These are phyloP conservation scores for Jamesozyma lodderae DNA, from an alignment of 805 yeast species.

Conservation along the genomic window DNA sequence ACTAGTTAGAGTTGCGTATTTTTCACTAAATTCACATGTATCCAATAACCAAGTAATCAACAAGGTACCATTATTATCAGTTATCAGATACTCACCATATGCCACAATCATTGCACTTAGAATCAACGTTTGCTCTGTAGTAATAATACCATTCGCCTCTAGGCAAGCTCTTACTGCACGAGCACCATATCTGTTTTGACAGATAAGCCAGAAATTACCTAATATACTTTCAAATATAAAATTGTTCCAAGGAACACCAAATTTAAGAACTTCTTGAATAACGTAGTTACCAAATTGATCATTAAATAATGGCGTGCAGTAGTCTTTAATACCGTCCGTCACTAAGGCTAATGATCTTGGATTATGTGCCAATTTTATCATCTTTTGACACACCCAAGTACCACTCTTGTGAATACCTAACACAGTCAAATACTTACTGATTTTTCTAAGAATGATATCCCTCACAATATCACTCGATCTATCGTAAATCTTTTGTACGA, in stretches of 20 bases:
- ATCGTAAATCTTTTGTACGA: constrained; percentile 87
- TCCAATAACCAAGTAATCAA: constrained; percentile 92
- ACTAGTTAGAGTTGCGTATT: constrained; percentile 57
- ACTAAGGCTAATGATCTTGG: constrained; percentile 56
- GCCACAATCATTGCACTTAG: constrained; percentile 70
- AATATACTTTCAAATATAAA: constrained; percentile 79
- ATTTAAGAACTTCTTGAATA: constrained; percentile 88
- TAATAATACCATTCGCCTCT: constrained; percentile 57
- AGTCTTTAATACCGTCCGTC: constrained; percentile 64
- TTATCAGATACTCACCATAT: constrained; percentile 68
- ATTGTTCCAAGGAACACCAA: constrained; percentile 80
- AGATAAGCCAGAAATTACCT: constrained; percentile 67
- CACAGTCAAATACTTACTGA: constrained; percentile 74
- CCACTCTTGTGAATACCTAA: constrained; percentile 96
- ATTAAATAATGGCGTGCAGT: constrained; percentile 73
- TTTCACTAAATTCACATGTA: constrained; percentile 57
- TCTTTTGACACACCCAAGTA: constrained; percentile 98
- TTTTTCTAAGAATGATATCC: constrained; percentile 67
- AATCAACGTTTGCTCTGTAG: constrained; percentile 57
- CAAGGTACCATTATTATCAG: constrained; percentile 81
- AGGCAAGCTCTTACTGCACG: constrained; percentile 89
- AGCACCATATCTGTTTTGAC: constrained; percentile 88
- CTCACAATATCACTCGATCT: constrained; percentile 60
- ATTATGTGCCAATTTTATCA: constrained; percentile 64
- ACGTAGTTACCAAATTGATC: constrained; percentile 98